Conservation (phyloP, 2,329 filamentous ascomycete genomes). For the Exophiala aquamarina region DNA sequence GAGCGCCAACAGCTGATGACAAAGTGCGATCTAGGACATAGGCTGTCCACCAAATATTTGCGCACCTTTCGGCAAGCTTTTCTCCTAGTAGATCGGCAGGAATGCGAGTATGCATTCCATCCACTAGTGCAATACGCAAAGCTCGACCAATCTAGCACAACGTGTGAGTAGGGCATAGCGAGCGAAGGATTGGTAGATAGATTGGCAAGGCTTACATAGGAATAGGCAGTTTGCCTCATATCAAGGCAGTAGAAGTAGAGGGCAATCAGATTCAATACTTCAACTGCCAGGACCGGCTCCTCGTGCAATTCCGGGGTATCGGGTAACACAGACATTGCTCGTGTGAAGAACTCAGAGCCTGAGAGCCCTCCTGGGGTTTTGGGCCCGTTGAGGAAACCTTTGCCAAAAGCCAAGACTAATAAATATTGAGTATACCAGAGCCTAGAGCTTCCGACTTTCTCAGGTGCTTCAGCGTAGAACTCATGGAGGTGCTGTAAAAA, state of each 20-base stretch:
- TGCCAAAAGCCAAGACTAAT: conserved; percentile 56
- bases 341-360: conserved; percentile 48
- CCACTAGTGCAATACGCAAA: conserved; percentile 48
- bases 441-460: conserved; percentile 29
- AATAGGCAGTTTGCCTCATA: conserved; percentile 47
- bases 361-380: conserved; percentile 40
- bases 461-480: conserved; percentile 41
- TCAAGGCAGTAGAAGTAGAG: conserved; percentile 55
- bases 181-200: background rate
- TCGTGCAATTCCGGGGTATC: conserved; percentile 41
- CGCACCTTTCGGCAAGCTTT: conserved; percentile 45
- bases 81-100: conserved; percentile 43
- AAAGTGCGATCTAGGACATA: conserved; percentile 56
- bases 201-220: conserved; percentile 38
- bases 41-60: conserved; percentile 56
- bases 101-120: conserved; percentile 56
- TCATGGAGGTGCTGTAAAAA: conserved; percentile 48
- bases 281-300: conserved; percentile 48
- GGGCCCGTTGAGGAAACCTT: conserved; percentile 49
- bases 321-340: conserved; percentile 46
- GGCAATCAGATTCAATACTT: conserved; percentile 54
- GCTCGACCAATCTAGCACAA: conserved; percentile 51
- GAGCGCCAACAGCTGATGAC: conserved; percentile 54
- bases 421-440: conserved; percentile 58
- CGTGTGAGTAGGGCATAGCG: background rate